A percentile compares a stretch with the other conserved stretches of the same genome.
Evolutionary conservation across 75 land plant genomes (phyloP).

Genomic region (Ceratopteris richardii): DNA sequence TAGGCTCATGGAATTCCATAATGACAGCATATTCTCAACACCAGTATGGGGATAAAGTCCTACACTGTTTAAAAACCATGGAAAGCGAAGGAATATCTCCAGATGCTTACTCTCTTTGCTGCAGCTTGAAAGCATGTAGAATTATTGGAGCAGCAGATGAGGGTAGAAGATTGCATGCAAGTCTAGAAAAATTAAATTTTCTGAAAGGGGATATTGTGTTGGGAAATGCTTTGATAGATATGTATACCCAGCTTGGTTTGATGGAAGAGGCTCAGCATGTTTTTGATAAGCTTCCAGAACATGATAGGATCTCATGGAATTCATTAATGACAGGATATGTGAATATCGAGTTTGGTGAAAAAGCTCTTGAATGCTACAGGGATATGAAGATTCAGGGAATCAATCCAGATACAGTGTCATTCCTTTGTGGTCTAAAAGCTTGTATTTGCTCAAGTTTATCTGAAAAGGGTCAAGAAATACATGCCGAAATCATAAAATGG

Average conservation of each 20-base stretch:
- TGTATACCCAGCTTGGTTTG: conserved; percentile 28
- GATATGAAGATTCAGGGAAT: not conserved
- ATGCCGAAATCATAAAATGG: conserved; percentile 4
- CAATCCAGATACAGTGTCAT: not conserved
- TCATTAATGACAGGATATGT: conserved; percentile 22
- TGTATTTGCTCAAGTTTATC: not conserved
- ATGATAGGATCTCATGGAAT: conserved; percentile 27
- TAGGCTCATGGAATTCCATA: conserved; percentile 41
- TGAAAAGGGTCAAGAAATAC: conserved; percentile 10
- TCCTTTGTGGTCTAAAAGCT: conserved; percentile 5
- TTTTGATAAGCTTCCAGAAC: conserved; percentile 16
- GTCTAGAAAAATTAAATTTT: conserved; percentile 1
- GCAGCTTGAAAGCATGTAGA: conserved; percentile 46
- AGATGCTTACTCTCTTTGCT: conserved; percentile 43
- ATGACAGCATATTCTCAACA: conserved; percentile 47
- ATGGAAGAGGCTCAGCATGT: conserved; percentile 11
- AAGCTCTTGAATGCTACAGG: conserved; percentile 10
- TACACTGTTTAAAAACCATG: conserved; percentile 38
- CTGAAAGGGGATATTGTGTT: conserved; percentile 15
- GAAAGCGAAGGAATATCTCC: conserved; percentile 15
- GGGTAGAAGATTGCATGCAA: conserved; percentile 15
- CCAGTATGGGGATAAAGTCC: conserved; percentile 27
- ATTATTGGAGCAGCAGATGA: conserved; percentile 9
- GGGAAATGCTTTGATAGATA: conserved; percentile 26
- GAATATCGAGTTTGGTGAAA: conserved; percentile 8